Evolutionary conservation across 495 filamentous ascomycete genomes (phyloP), one percentile per base, ranked within the genome.

Genomic region (Pseudoneurospora amorphoporcata): DNA sequence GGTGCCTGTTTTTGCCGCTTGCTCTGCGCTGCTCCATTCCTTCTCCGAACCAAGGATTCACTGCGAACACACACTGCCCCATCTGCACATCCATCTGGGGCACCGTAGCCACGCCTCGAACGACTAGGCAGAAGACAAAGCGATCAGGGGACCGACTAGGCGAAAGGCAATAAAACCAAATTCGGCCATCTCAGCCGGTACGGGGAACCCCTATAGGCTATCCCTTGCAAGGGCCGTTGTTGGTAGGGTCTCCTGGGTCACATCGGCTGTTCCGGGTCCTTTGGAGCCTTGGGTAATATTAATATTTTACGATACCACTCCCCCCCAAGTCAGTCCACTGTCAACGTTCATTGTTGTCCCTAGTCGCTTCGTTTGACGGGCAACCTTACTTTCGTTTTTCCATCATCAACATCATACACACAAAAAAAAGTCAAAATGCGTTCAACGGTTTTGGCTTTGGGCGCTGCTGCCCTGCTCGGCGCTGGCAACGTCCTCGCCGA

Each of bases 381-480:
- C 53, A 65, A 65, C 53, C 14, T 65, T 14, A 65, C 53, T 17
- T 2, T 35, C 53, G 53, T 65, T 65, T 65, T 14, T 58, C 2
- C 2, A 65, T 35, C 53, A 43, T 1, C 41, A 8, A 61, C 53
- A 65, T 16, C 19, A 58, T 29, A 41, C 42, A 45, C 23, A 32
- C 0, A 4, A 10, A 3, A 61, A 37, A 61, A 65, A 65, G 23
- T 37, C 53, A 65, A 35, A 65, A 65, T 65, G 53, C 53, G 53
- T 65, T 65, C 53, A 35, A 65, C 76, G 3, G 47, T 84, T 69
- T 74, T 83, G 29, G 74, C 80, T 12, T 7, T 83, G 75, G 83
- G 79, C 72, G 76, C 80, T 61, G 76, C 80, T 69, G 82, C 79
- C 79, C 76, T 83, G n/a, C 76, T 86, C 61, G 81, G 82, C 73